A percentile compares a stretch with the other conserved stretches of the same genome.
Evolutionary conservation across 2,329 filamentous ascomycete species (phyloP).

Genomic region (Penicillium sp.): DNA sequence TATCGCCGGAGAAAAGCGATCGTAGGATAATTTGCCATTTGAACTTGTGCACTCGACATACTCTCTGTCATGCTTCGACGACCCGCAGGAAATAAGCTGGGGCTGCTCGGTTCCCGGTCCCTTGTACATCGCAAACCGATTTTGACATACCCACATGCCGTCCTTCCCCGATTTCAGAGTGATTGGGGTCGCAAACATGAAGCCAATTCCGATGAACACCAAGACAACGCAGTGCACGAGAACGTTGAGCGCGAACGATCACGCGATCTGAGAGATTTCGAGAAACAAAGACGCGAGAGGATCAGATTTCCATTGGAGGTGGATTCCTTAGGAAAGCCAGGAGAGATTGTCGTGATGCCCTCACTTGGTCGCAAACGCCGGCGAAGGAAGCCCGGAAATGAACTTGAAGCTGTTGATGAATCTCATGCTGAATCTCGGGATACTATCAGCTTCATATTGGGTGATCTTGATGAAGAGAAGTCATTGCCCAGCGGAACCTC

Average conservation of each 20-base stretch:
- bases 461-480: constrained; percentile 25
- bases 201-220: background rate
- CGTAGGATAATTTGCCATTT: constrained; percentile 8
- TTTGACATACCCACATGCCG: constrained; percentile 11
- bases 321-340: constrained; percentile 36
- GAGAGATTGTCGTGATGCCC: constrained; percentile 37
- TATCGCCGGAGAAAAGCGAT: constrained; percentile 12
- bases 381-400: constrained; percentile 3
- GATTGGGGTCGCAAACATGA: constrained; percentile 12
- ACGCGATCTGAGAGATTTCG: constrained; percentile 1
- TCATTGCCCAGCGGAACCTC: constrained; percentile 8
- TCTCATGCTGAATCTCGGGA: background rate
- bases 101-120: constrained; percentile 23
- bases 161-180: constrained; percentile 22
- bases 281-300: background rate
- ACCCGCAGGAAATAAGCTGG: constrained; percentile 19
- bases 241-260: constrained; percentile 1
- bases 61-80: constrained; percentile 27
- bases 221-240: background rate
- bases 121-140: constrained; percentile 9
- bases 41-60: constrained; percentile 1
- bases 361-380: constrained; percentile 22
- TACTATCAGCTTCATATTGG: constrained; percentile 24
- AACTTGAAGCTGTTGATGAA: constrained; percentile 3
- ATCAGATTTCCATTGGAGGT: constrained; percentile 29